phyloP scores from a whole-genome alignment of 805 yeast species.

The Candida pini region DNA sequence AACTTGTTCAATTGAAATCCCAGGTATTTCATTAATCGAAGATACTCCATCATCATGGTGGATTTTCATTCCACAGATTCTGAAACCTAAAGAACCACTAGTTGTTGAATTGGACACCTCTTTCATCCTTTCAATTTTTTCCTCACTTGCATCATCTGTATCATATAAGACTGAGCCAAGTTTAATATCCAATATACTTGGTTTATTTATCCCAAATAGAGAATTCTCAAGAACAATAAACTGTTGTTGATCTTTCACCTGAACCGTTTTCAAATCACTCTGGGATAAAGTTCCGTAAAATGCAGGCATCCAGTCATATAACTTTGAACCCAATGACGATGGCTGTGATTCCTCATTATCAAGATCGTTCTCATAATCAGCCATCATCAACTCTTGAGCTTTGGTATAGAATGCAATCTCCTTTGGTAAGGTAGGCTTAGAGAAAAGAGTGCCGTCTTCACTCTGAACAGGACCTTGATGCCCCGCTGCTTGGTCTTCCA shows the following conservation, averaged over 20 bases:
- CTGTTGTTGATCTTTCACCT: conserved; percentile 14
- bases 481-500: conserved; percentile 82
- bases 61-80: conserved; percentile 87
- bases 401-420: conserved; percentile 73
- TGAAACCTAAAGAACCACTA: conserved; percentile 65
- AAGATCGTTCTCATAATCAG: no score
- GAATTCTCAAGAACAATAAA: conserved; percentile 70
- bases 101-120: conserved; percentile 70
- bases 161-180: conserved; percentile 73
- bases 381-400: conserved; percentile 12
- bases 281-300: conserved; percentile 55
- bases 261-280: conserved; percentile 31
- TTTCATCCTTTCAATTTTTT: conserved; percentile 55
- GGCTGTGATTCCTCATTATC: neutral
- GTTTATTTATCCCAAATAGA: conserved; percentile 52
- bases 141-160: conserved; percentile 45
- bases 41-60: neutral
- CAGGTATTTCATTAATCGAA: conserved; percentile 14
- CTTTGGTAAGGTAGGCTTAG: conserved; percentile 57
- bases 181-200: conserved; percentile 79
- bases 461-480: conserved; percentile 74
- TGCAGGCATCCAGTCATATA: conserved; percentile 56
- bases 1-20: conserved; percentile 3
- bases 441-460: conserved; percentile 59
- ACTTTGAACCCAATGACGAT: conserved; percentile 29